phyloP scores from a whole-genome alignment of 2,329 filamentous ascomycete genomes.

The Diplodia seriata region DNA sequence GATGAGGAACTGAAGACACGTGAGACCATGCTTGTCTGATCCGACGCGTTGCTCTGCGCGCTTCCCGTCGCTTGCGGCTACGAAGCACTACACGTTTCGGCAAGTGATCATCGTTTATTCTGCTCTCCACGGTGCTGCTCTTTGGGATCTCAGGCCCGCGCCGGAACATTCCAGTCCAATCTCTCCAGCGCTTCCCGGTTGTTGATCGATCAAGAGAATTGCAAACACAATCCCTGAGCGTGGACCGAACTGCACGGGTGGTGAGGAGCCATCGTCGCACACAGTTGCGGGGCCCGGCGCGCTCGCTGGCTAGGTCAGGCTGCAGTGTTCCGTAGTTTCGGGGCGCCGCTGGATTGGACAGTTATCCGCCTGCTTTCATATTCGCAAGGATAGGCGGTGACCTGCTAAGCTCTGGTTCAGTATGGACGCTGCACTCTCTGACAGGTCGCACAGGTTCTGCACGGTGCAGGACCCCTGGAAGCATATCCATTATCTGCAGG shows the following conservation, averaged over 20 bases:
- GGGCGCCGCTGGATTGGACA: neutral
- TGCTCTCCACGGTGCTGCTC: no score
- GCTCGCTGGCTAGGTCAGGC: conserved; percentile 11
- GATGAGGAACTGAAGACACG: neutral
- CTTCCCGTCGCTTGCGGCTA: neutral
- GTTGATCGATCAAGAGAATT: neutral
- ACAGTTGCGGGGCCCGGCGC: neutral
- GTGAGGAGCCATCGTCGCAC: neutral
- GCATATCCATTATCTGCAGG: conserved; percentile 1
- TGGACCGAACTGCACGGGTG: conserved; percentile 14
- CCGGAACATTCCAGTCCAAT: neutral
- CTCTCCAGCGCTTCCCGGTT: neutral
- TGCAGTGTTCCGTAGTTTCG: conserved; percentile 12
- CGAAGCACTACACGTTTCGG: neutral
- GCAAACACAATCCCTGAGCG: conserved; percentile 15
- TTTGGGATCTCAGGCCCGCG: neutral
- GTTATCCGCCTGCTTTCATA: neutral
- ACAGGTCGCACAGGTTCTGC: conserved; percentile 21
- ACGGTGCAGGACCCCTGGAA: conserved; percentile 4
- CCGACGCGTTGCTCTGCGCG: neutral
- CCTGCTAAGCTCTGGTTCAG: neutral
- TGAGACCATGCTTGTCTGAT: neutral
- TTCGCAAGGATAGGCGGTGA: neutral
- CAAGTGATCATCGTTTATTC: neutral
- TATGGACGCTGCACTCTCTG: conserved; percentile 13